Conservation (phyloP, 2,329 filamentous ascomycete species). For the Colletotrichum liaoningense region DNA sequence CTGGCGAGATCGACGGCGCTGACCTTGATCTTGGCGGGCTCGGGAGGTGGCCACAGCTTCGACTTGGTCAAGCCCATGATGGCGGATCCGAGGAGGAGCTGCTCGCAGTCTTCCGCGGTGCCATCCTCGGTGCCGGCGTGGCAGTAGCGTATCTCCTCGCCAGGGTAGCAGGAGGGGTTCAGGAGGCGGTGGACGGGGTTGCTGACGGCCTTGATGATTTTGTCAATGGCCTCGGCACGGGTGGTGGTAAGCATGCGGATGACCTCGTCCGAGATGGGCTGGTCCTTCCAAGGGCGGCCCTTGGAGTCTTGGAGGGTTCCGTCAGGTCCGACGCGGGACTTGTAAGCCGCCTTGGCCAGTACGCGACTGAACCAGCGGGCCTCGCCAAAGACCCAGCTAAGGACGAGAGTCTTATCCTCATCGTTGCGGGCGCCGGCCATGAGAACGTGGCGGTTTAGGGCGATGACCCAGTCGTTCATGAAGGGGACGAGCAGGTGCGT, state of each 20-base stretch:
- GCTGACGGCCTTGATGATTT: conserved; percentile 34
- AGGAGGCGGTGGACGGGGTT: conserved; percentile 34
- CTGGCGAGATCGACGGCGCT: conserved; percentile 31
- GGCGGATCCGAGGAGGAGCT: conserved; percentile 33
- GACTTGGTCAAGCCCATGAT: conserved; percentile 34
- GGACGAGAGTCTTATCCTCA: conserved; percentile 33
- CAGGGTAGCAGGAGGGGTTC: conserved; percentile 32
- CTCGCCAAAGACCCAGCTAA: conserved; percentile 33
- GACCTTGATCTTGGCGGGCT: conserved; percentile 31
- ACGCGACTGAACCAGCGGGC: conserved; percentile 34
- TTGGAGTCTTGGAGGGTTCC: conserved; percentile 27
- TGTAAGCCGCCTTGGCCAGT: conserved; percentile 28
- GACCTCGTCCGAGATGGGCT: conserved; percentile 30
- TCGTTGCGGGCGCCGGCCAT: conserved; percentile 34
- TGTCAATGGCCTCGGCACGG: conserved; percentile 32
- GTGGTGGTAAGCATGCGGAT: conserved; percentile 25
- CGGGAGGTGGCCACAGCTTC: conserved; percentile 25
- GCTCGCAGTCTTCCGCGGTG: conserved; percentile 32
- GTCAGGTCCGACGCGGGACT: conserved; percentile 28
- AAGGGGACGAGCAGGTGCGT: conserved; percentile 34
- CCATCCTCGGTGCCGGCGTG: conserved; percentile 31
- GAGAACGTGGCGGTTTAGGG: conserved; percentile 33
- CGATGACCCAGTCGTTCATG: conserved; percentile 33
- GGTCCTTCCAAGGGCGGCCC: conserved; percentile 26
- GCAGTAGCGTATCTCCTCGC: conserved; percentile 31